Base-by-base conservation (phyloP, 176 grass and related monocot species). In the Oryza glumipatula region DNA sequence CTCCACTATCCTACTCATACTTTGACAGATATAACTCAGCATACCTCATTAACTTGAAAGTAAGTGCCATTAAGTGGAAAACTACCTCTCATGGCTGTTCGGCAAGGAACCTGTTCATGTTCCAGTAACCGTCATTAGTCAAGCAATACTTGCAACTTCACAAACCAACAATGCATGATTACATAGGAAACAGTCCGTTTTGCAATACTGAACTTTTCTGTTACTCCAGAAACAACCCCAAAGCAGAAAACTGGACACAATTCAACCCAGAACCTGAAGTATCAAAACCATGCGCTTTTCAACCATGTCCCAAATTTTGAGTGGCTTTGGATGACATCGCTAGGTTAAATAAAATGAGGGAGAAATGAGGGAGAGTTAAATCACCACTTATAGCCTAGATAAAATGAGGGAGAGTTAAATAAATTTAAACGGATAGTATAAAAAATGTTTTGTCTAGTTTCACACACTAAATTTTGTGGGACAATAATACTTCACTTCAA, bases 1-100 rank as follows among this genome's bases (percentile, higher is more conserved):
- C 88, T 82, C 88, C 0, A 79, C 58, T 44, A 65, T 14, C 48
- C 32, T 81, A 78, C 22, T 35, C 47, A 36, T 45, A 54, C 79
- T 63, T 63, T 63, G 58, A 63, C n/a, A 70, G 22, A 77, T 28
- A 16, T 69, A 47, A 52, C 36, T 83, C 13, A 44, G 51, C 65
- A 61, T 82, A 98, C 96, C 91, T 98, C 96, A 63, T 98, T 98
- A 88, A 98, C 93, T 88, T 98, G 96, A 85, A 98, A 98, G 79
- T 98, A 98, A 64, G 96, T 98, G 39, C 96, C 96, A 58, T 98
- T 98, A 66, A 98, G 96, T 48, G 96, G 96, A 86, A 98, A 98
- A 83, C 93, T 98, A 47, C 96, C 96, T 49, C 88, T 90, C 89
- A 94, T 95, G 83, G 96, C 96, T 80, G 96, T 98, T 90, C 96